These are phyloP conservation scores for Glycine tomentella DNA, from an alignment of 306 rosid genomes.

Conservation along the genomic window DNA sequence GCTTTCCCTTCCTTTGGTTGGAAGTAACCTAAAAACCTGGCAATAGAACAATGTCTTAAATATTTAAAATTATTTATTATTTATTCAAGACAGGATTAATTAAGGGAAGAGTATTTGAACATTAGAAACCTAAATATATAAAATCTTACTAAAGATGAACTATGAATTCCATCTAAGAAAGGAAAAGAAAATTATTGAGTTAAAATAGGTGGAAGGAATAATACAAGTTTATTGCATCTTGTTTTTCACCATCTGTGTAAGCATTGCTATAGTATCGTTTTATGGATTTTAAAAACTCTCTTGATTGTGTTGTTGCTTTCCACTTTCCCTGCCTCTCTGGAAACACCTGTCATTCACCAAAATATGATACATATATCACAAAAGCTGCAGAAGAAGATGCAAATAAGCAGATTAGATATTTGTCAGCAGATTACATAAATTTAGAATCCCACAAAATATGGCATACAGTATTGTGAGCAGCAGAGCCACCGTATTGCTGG, in stretches of 20 bases:
- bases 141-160: conserved; percentile 29
- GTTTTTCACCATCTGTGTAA: conserved; percentile 96
- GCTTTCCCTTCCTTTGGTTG: conserved; percentile 94
- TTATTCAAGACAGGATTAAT: conserved; percentile 7
- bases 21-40: conserved; percentile 95
- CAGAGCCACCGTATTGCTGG: conserved; percentile 98
- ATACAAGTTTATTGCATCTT: conserved; percentile 97
- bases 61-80: conserved; percentile 35
- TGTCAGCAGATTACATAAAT: conserved; percentile 35
- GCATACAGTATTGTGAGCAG: conserved; percentile 91
- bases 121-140: conserved; percentile 18
- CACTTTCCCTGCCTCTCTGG: conserved; percentile 96
- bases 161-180: conserved; percentile 19
- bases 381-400: background rate
- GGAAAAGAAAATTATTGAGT: conserved; percentile 13
- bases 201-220: conserved; percentile 35
- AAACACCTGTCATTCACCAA: conserved; percentile 68
- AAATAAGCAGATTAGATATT: conserved; percentile 23
- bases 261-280: conserved; percentile 93
- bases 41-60: conserved; percentile 33
- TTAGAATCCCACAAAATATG: conserved; percentile 43
- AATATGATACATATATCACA: too few relatives aligned
- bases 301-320: conserved; percentile 95
- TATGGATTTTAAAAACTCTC: conserved; percentile 89
- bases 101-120: conserved; percentile 7